Evolutionary conservation across 2,329 filamentous ascomycete genomes (phyloP).

Genomic region (Neopestalotiopsis clavispora): DNA sequence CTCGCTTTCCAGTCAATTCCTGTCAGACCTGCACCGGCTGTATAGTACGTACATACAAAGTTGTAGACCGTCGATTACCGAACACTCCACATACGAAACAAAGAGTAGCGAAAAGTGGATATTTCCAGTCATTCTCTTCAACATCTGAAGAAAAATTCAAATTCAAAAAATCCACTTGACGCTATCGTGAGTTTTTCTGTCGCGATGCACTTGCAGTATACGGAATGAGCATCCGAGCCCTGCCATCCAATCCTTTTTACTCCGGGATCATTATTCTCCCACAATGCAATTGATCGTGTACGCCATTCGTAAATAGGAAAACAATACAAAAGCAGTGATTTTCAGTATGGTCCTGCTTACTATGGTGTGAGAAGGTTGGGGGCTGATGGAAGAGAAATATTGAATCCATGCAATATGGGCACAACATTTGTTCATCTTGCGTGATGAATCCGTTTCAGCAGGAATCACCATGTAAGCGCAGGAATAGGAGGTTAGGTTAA

Average conservation of each 20-base stretch:
- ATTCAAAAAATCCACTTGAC: slow-evolving; percentile 3
- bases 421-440: not conserved
- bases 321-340: not conserved
- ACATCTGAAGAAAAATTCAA: not conserved
- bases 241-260: not conserved
- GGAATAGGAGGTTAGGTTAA: not conserved
- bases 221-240: slow-evolving; percentile 12
- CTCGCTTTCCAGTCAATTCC: not conserved
- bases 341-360: not conserved
- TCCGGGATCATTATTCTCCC: not conserved
- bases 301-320: not conserved
- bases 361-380: not conserved
- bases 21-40: not conserved
- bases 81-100: slow-evolving; percentile 10
- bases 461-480: not conserved
- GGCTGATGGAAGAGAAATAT: not conserved
- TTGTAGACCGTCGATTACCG: slow-evolving; percentile 13
- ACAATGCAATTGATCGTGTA: not conserved
- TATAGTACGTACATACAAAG: not conserved
- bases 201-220: slow-evolving; percentile 14
- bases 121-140: not conserved
- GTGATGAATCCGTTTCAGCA: not conserved
- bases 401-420: not conserved
- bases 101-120: slow-evolving; percentile 5
- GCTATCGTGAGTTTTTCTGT: slow-evolving; percentile 13